phyloP scores from a whole-genome alignment of 2,329 filamentous ascomycete genomes.

The Mycosphaerella arachidis region DNA sequence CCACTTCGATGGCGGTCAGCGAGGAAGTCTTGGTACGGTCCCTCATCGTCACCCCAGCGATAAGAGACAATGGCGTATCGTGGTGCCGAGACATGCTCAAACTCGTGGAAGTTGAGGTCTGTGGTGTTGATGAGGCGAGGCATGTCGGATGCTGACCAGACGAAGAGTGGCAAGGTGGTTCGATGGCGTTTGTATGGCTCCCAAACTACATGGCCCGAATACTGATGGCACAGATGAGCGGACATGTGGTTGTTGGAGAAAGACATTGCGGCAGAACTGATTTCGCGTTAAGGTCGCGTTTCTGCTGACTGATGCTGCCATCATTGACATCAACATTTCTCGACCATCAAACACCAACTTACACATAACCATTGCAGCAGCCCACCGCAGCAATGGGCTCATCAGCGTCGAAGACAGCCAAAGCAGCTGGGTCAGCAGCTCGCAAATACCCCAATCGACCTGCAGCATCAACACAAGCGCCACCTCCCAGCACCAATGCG shows the following conservation, averaged over 20 bases:
- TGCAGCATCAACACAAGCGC: conserved; percentile 18
- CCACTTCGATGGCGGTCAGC: neutral
- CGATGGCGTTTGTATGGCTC: neutral
- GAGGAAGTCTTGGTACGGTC: neutral
- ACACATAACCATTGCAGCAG: neutral
- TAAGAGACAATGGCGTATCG: conserved; percentile 5
- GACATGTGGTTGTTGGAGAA: neutral
- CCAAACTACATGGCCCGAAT: neutral
- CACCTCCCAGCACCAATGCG: conserved; percentile 30
- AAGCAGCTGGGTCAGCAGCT: conserved; percentile 46
- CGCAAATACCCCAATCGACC: conserved; percentile 53
- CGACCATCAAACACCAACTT: neutral
- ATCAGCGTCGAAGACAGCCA: conserved; percentile 53
- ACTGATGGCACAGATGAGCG: too few relatives aligned
- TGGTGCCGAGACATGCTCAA: neutral
- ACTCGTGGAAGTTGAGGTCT: conserved; percentile 2
- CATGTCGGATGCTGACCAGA: neutral
- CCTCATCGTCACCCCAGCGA: conserved; percentile 4
- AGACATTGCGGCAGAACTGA: neutral
- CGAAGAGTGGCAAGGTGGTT: neutral
- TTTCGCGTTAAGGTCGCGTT: neutral
- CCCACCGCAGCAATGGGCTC: conserved; percentile 47
- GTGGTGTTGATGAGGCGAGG: conserved; percentile 2
- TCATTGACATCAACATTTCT: neutral
- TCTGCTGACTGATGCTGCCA: neutral